Percentiles rank a stretch among this genome's conserved stretches.
These are phyloP conservation scores for Leishmania martiniquensis DNA, from an alignment of 208 protist genomes.

Conservation along the genomic window DNA sequence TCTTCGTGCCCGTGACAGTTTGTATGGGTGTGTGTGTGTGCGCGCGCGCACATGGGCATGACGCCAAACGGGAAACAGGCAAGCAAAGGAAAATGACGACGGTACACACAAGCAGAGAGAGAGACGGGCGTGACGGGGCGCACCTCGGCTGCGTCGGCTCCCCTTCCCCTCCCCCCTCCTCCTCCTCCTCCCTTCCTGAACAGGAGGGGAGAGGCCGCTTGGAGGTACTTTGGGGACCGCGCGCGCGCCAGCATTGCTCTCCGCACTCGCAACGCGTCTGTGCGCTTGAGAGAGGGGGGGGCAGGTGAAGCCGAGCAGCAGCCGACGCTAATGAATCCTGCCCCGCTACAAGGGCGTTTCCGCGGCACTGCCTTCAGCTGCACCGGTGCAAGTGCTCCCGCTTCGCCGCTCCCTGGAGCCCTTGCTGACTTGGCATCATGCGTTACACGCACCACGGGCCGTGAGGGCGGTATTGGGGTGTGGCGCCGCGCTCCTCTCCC, in stretches of 20 bases:
- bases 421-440: no score
- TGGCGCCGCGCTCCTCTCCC: neutral
- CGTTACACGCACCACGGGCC: neutral
- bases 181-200: no score
- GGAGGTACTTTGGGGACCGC: no score
- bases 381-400: neutral
- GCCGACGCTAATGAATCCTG: neutral
- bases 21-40: neutral
- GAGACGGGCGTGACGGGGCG: no score
- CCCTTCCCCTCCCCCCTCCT: no score
- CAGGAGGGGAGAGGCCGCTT: no score
- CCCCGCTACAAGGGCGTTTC: neutral
- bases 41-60: no score
- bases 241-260: neutral
- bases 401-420: neutral
- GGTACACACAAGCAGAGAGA: neutral
- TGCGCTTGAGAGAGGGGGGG: neutral
- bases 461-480: neutral
- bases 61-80: neutral
- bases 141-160: no score
- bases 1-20: neutral
- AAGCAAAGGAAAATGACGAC: neutral
- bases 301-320: neutral
- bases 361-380: neutral
- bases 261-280: neutral